Evolutionary conservation across 148 eudicot genomes (phyloP), one percentile per base, ranked within the genome.

Genomic region (Diospyros lotus): DNA sequence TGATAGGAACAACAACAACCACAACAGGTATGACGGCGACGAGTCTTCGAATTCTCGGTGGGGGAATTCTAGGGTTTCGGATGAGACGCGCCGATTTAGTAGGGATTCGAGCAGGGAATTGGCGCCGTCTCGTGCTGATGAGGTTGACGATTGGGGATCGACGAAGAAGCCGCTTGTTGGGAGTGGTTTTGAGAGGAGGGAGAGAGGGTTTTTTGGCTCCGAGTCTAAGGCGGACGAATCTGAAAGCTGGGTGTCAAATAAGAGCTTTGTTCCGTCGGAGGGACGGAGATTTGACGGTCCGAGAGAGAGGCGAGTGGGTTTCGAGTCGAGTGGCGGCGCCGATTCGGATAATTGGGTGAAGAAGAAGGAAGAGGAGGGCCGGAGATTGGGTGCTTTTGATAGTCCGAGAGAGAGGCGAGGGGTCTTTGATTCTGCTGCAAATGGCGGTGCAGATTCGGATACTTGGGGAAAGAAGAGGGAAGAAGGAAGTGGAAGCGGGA

Each of bases 91-190:
- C 3, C 43, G 85, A 58, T 78, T 73, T 13, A 58, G 75, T 39
- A 68, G 79, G 54, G 84, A 77, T 52, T 46, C 74, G 1, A 66
- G 44, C 2, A 76, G 84, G 55, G 89, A 82, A 5, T 58, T 79
- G 40, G 87, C 79, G 14, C 82, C 86, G 2, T 94, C 97, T 3
- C 82, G 96, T 54, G 99, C 99, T 4, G 99, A 95, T 46, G 99
- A 88, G 89, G 89, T 69, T 0, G 97, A 92, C 50, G 88, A 95
- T 67, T 95, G 98, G 98, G 93, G 88, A 2, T 86, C 93, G 64
- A 69, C 81, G 38, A 94, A 94, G 88, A 92, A 81, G 74, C 50
- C 73, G 1, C n/a, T 76, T 4, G 60, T 60, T 28, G 78, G 82
- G 17, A 76, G 77, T 60, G 84, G 83, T 50, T 80, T 77, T 63